Percentiles rank a stretch among this genome's conserved stretches.
phyloP scores from a whole-genome alignment of 2,329 filamentous ascomycete genomes.

The Dactylellina leptospora region DNA sequence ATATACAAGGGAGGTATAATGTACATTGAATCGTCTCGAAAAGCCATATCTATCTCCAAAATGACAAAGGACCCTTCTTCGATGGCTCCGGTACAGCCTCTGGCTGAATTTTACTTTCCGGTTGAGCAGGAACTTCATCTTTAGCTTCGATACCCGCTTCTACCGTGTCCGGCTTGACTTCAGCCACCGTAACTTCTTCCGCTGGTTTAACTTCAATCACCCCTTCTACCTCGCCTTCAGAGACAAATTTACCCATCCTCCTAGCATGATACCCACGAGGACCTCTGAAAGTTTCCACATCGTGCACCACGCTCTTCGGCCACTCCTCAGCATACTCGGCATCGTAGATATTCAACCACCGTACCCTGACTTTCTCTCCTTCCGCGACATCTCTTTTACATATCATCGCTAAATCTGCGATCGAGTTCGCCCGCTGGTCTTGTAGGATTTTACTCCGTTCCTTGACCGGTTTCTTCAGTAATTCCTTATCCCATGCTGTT shows the following conservation, averaged over 20 bases:
- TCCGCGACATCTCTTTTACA: slow-evolving; percentile 52
- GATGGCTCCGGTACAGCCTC: background rate
- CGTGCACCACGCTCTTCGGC: slow-evolving; percentile 59
- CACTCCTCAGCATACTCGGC: slow-evolving; percentile 60
- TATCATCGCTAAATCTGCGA: slow-evolving; percentile 72
- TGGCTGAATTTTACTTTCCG: background rate
- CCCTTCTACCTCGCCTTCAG: background rate
- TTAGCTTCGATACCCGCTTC: background rate
- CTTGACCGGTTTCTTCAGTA: slow-evolving; percentile 60
- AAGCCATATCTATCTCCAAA: background rate
- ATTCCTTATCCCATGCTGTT: slow-evolving; percentile 67
- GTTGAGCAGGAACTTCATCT: background rate
- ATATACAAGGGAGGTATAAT: too few species aligned
- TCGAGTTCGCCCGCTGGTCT: slow-evolving; percentile 69
- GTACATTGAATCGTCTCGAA: background rate
- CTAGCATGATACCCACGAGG: slow-evolving; percentile 19
- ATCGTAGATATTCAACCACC: slow-evolving; percentile 60
- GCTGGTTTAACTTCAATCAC: background rate
- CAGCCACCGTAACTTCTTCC: background rate
- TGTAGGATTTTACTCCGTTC: slow-evolving; percentile 67
- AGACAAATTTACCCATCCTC: slow-evolving; percentile 37
- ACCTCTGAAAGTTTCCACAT: slow-evolving; percentile 43
- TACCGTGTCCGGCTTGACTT: background rate
- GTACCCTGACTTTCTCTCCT: slow-evolving; percentile 55
- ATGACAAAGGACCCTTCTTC: background rate